Conservation (phyloP, 2,329 filamentous ascomycete genomes). For the Aspergillus novofumigatus region DNA sequence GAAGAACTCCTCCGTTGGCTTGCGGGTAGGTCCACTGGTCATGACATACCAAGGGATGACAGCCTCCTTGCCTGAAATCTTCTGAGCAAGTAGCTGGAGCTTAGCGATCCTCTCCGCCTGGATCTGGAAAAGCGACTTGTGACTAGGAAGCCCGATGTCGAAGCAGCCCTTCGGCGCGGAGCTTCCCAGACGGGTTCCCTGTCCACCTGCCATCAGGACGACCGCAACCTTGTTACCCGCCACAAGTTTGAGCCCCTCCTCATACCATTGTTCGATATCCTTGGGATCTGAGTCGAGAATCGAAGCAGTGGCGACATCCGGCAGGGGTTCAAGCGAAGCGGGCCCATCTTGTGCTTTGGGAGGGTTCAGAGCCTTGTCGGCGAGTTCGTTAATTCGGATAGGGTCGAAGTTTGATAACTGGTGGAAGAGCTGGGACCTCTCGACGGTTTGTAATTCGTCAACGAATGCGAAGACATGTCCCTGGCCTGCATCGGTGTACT, state of each 20-base stretch:
- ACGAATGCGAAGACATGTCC: slow-evolving; percentile 84
- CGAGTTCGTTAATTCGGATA: slow-evolving; percentile 79
- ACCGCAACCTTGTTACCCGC: slow-evolving; percentile 71
- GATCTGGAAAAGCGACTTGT: slow-evolving; percentile 95
- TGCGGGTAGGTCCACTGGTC: slow-evolving; percentile 92
- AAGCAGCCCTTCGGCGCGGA: slow-evolving; percentile 96
- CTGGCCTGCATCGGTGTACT: slow-evolving; percentile 71
- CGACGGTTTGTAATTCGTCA: slow-evolving; percentile 67
- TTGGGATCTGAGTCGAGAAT: slow-evolving; percentile 81
- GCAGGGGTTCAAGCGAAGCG: slow-evolving; percentile 75
- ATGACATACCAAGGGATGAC: slow-evolving; percentile 98
- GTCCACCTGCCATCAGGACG: slow-evolving; percentile 94
- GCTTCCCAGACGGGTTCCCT: slow-evolving; percentile 91
- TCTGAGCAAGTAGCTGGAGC: slow-evolving; percentile 73
- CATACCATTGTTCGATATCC: slow-evolving; percentile 81
- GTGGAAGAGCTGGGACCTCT: slow-evolving; percentile 74
- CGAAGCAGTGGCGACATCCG: slow-evolving; percentile 78
- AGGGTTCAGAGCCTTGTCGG: slow-evolving; percentile 75
- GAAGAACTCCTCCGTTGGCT: slow-evolving; percentile 92
- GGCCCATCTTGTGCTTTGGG: slow-evolving; percentile 52
- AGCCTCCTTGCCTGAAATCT: slow-evolving; percentile 59
- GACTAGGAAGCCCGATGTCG: slow-evolving; percentile 87
- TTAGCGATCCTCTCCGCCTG: slow-evolving; percentile 92
- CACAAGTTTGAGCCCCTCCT: slow-evolving; percentile 62
- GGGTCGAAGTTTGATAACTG: slow-evolving; percentile 83